Conservation (phyloP, 2,329 filamentous ascomycete genomes). For the Colletotrichum sp. region DNA sequence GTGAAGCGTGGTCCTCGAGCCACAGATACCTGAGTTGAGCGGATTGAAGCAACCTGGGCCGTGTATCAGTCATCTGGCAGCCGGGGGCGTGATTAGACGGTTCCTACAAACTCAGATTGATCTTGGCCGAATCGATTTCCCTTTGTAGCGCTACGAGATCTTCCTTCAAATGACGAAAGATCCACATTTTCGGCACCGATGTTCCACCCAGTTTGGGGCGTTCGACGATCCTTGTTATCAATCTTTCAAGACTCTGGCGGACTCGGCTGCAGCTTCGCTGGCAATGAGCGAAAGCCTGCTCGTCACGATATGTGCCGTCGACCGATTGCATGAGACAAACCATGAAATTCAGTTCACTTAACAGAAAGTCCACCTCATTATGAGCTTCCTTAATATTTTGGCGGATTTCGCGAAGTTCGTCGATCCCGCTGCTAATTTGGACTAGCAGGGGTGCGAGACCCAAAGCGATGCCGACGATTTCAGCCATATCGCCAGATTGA, state of each 20-base stretch:
- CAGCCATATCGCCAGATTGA: neutral
- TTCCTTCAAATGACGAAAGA: neutral
- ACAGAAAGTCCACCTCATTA: neutral
- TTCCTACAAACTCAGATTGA: neutral
- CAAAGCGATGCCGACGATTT: neutral
- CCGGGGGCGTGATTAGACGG: accelerated
- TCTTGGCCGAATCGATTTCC: neutral
- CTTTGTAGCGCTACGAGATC: neutral
- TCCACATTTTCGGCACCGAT: neutral
- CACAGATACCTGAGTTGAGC: neutral
- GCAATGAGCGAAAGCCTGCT: neutral
- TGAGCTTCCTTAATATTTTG: neutral
- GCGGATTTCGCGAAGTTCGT: neutral
- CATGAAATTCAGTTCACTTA: neutral
- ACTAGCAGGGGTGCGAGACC: neutral
- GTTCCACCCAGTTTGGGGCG: neutral
- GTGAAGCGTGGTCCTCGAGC: accelerated
- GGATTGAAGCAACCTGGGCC: neutral
- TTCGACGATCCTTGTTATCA: neutral
- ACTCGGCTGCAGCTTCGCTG: neutral
- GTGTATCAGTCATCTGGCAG: accelerated
- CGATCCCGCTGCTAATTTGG: neutral
- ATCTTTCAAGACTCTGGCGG: neutral
- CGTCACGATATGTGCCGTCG: neutral
- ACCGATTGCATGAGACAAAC: neutral